A percentile compares a stretch with the other conserved stretches of the same genome.
Conservation (phyloP, 1,284 basidiomycete genomes). For the Ceratobasidium sp. region DNA sequence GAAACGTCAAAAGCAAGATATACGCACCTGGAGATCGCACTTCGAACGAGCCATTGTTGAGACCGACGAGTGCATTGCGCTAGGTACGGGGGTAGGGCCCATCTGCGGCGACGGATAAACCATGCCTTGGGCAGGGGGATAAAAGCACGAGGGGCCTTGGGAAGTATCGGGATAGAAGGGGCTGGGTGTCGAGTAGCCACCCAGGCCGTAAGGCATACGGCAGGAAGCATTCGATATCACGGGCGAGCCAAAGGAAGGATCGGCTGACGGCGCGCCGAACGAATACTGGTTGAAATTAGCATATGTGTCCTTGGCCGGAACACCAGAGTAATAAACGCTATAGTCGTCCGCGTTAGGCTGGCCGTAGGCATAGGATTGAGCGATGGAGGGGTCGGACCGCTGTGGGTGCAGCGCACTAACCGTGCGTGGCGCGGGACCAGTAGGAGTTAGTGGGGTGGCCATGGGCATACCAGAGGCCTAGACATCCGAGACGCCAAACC, state of each 20-base stretch:
- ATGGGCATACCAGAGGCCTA: conserved; percentile 36
- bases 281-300: conserved; percentile 55
- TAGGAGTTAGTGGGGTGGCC: conserved; percentile 11
- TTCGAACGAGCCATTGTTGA: too few relatives aligned
- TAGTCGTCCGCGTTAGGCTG: too few relatives aligned
- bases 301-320: conserved; percentile 7
- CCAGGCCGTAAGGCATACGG: conserved; percentile 35
- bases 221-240: conserved; percentile 58
- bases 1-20: too few relatives aligned
- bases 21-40: too few relatives aligned
- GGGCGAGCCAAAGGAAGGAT: conserved; percentile 67
- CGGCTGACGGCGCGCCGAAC: conserved; percentile 64
- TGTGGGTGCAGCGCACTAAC: conserved; percentile 23
- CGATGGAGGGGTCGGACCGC: conserved; percentile 33
- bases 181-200: too few relatives aligned
- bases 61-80: too few relatives aligned
- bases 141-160: conserved; percentile 67
- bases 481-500: conserved; percentile 23
- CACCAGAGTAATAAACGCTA: too few relatives aligned
- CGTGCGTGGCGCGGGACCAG: conserved; percentile 22
- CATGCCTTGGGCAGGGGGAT: conserved; percentile 69
- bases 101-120: too few relatives aligned
- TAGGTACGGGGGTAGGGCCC: too few relatives aligned
- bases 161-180: conserved; percentile 66
- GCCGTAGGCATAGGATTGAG: too few relatives aligned